Evolutionary conservation across 164 flowering plant species (phyloP).

Genomic region (Litsea cubeba): DNA sequence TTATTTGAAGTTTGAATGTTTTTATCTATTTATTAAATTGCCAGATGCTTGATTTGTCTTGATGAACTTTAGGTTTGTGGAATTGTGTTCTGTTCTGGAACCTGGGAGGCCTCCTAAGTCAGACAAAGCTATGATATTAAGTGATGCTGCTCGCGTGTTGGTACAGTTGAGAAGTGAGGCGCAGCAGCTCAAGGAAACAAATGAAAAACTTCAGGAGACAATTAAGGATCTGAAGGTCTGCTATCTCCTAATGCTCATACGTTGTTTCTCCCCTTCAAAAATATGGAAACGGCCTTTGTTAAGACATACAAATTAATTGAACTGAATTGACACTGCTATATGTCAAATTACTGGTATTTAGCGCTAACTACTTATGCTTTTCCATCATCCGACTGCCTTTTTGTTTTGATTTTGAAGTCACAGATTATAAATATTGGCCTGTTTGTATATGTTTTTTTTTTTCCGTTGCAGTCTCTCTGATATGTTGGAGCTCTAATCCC

Average conservation of each 20-base stretch:
- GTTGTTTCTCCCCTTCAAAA: not conserved
- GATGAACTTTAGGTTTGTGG: conserved; percentile 43
- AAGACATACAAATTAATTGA: not conserved
- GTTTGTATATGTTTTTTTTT: no score
- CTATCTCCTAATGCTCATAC: not conserved
- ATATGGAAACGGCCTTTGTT: not conserved
- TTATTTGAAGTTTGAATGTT: not conserved
- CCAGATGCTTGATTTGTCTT: not conserved
- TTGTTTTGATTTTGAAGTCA: no score
- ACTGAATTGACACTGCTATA: no score
- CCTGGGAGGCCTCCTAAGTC: conserved; percentile 62
- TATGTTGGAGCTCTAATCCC: no score
- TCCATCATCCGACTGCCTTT: no score
- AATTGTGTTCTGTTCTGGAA: conserved; percentile 60
- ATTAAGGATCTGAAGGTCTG: conserved; percentile 65
- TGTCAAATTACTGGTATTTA: no score
- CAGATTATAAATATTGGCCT: no score
- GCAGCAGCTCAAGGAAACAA: conserved; percentile 53
- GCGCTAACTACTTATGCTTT: no score
- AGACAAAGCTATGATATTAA: conserved; percentile 57
- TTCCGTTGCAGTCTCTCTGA: no score
- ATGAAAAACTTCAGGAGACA: conserved; percentile 49
- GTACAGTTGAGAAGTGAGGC: conserved; percentile 52
- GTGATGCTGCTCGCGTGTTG: conserved; percentile 56
- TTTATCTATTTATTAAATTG: not conserved